phyloP scores from a whole-genome alignment of 169 alveolate genomes.

The Amoebophrya sp. region DNA sequence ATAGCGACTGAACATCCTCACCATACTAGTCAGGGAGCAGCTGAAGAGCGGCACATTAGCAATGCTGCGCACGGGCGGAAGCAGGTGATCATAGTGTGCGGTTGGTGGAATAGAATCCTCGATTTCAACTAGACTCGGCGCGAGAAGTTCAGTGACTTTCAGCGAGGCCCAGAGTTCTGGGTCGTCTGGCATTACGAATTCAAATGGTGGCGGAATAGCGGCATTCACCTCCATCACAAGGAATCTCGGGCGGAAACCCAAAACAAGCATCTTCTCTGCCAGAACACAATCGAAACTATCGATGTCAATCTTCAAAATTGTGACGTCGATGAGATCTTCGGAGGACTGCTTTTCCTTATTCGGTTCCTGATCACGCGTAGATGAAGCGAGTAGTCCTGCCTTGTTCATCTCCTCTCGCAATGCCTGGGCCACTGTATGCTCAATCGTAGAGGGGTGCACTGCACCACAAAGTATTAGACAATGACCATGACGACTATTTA shows the following conservation, averaged over 20 bases:
- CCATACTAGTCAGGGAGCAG: neutral
- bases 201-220: neutral
- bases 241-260: neutral
- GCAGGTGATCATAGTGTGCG: too few species aligned
- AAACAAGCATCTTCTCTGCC: neutral
- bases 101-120: neutral
- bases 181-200: neutral
- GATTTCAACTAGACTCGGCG: slow-evolving; percentile 15
- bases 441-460: too few species aligned
- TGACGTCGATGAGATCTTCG: neutral
- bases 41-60: neutral
- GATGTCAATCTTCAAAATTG: neutral
- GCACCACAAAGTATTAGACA: too few species aligned
- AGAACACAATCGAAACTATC: neutral
- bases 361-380: too few species aligned
- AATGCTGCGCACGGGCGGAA: too few species aligned
- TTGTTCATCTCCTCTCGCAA: neutral
- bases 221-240: slow-evolving; percentile 23
- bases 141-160: neutral
- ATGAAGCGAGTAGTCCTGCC: too few species aligned
- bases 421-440: neutral
- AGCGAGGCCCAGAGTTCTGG: neutral
- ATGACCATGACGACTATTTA: too few species aligned
- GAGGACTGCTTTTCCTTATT: too few species aligned
- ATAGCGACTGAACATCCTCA: neutral